A percentile compares a stretch with the other conserved stretches of the same genome.
These are phyloP conservation scores for Lactarius quietus DNA, from an alignment of 768 basidiomycete genomes.

Conservation along the genomic window DNA sequence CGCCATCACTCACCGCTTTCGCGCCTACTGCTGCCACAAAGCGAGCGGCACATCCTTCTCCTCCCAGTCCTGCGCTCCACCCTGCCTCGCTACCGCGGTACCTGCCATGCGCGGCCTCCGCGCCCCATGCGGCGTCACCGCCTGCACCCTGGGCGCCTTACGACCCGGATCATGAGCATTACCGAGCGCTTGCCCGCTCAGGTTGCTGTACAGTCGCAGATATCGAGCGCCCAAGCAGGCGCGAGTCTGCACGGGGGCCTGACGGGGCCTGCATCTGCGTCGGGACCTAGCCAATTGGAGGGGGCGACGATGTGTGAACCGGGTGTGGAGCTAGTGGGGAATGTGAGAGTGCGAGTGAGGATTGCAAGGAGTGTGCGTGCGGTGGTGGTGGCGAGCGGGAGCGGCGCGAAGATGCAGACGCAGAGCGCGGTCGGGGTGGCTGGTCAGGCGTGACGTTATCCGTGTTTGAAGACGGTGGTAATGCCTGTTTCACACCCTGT, in stretches of 20 bases:
- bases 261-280: background rate
- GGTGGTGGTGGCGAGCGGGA: slow-evolving; percentile 23
- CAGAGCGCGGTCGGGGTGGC: slow-evolving; percentile 42
- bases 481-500: slow-evolving; percentile 34
- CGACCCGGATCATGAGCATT: slow-evolving; percentile 41
- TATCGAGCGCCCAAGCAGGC: slow-evolving; percentile 58
- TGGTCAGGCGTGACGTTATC: slow-evolving; percentile 23
- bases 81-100: too few relatives aligned
- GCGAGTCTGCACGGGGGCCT: slow-evolving; percentile 26
- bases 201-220: slow-evolving; percentile 57
- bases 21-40: slow-evolving; percentile 54
- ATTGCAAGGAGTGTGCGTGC: slow-evolving; percentile 33
- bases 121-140: slow-evolving; percentile 45
- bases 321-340: slow-evolving; percentile 9
- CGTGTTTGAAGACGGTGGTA: slow-evolving; percentile 16
- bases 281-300: slow-evolving; percentile 4
- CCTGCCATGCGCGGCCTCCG: too few relatives aligned
- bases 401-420: slow-evolving; percentile 50
- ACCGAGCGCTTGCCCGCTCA: too few relatives aligned
- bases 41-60: slow-evolving; percentile 83
- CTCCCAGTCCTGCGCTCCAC: too few relatives aligned
- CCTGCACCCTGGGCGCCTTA: slow-evolving; percentile 67
- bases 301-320: background rate
- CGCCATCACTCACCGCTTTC: slow-evolving; percentile 9
- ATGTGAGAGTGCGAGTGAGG: slow-evolving; percentile 15